A percentile compares a stretch with the other conserved stretches of the same genome.
Conservation (phyloP, 2,329 filamentous ascomycete species). For the Fusarium sp. region DNA sequence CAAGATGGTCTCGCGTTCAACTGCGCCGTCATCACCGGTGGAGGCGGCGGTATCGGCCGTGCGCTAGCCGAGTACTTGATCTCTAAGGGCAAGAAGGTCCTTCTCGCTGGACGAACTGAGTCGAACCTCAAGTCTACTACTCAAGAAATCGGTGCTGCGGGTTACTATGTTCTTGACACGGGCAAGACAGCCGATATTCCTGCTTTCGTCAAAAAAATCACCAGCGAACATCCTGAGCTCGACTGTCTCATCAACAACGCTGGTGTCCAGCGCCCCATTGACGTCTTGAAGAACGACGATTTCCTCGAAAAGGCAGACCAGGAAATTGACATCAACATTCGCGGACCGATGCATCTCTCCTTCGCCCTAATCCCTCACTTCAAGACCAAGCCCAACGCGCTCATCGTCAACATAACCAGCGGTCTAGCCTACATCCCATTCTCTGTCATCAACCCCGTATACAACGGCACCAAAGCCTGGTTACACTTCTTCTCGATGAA, state of each 20-base stretch:
- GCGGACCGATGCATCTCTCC: slow-evolving; percentile 66
- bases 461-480: slow-evolving; percentile 69
- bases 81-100: slow-evolving; percentile 58
- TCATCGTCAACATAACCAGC: slow-evolving; percentile 66
- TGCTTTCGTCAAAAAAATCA: slow-evolving; percentile 57
- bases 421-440: slow-evolving; percentile 64
- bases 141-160: slow-evolving; percentile 55
- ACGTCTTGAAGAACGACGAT: slow-evolving; percentile 53
- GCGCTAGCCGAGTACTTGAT: slow-evolving; percentile 60
- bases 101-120: slow-evolving; percentile 65
- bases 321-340: slow-evolving; percentile 68
- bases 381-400: slow-evolving; percentile 50
- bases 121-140: slow-evolving; percentile 59
- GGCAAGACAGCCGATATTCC: slow-evolving; percentile 57
- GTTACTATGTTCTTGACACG: slow-evolving; percentile 64
- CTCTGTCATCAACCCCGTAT: slow-evolving; percentile 65
- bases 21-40: slow-evolving; percentile 61
- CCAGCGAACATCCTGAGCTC: slow-evolving; percentile 57
- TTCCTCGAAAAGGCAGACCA: slow-evolving; percentile 63
- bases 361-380: slow-evolving; percentile 62
- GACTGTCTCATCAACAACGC: slow-evolving; percentile 71
- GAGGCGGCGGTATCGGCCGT: slow-evolving; percentile 62
- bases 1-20: slow-evolving; percentile 48
- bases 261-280: slow-evolving; percentile 65
- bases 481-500: slow-evolving; percentile 67